Percentiles rank a stretch among this genome's conserved stretches.
Evolutionary conservation across 1,284 basidiomycete species (phyloP).

Genomic region (Somion occarium): DNA sequence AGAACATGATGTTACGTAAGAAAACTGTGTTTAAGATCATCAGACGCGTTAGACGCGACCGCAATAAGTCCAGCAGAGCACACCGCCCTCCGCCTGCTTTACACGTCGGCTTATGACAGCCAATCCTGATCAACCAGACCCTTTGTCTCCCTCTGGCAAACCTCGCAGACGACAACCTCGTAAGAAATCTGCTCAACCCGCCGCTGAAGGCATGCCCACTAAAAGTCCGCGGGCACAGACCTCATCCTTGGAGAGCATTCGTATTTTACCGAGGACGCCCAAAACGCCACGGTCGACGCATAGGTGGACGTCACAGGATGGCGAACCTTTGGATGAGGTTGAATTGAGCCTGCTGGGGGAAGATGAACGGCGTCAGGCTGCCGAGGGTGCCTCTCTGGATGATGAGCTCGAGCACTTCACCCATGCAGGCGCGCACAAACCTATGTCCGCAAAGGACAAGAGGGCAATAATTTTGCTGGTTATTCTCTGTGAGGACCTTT

Average conservation of each 20-base stretch:
- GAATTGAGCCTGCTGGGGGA: constrained; percentile 61
- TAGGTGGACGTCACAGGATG: constrained; percentile 25
- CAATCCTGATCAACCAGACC: background rate
- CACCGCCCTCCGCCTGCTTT: background rate
- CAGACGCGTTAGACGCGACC: background rate
- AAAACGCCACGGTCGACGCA: constrained; percentile 35
- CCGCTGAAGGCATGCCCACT: constrained; percentile 14
- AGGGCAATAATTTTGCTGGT: constrained; percentile 84
- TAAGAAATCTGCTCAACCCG: background rate
- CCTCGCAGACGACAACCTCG: constrained; percentile 2
- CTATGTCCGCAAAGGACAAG: constrained; percentile 73
- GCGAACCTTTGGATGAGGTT: constrained; percentile 46
- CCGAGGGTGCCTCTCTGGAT: constrained; percentile 30
- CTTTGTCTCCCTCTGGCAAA: background rate
- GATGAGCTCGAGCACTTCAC: constrained; percentile 23
- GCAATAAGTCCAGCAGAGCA: background rate
- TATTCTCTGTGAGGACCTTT: constrained; percentile 78
- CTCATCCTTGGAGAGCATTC: constrained; percentile 60
- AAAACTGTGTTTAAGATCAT: background rate
- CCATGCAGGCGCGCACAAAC: constrained; percentile 31
- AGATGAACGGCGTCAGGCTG: constrained; percentile 47
- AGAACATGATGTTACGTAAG: background rate
- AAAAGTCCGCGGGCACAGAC: constrained; percentile 19
- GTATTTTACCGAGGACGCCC: constrained; percentile 60
- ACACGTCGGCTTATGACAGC: constrained; percentile 4